Conservation (phyloP, 345 rosid genomes). For the Eucalyptus fibrosa region DNA sequence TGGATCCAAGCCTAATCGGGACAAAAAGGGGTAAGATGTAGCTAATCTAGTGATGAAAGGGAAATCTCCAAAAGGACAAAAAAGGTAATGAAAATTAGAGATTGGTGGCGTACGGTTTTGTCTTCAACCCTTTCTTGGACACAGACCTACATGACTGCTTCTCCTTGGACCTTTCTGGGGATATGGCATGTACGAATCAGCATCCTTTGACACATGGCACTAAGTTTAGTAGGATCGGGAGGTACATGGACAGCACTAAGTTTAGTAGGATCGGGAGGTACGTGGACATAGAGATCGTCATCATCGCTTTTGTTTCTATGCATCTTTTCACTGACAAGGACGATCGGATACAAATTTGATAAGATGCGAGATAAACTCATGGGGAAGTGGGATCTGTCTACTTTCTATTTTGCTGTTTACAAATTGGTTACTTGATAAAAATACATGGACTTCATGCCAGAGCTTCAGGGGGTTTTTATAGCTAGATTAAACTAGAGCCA, state of each 20-base stretch:
- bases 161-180: neutral
- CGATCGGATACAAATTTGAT: neutral
- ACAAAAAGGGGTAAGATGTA: neutral
- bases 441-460: too few species aligned
- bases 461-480: rapidly evolving
- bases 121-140: too few species aligned
- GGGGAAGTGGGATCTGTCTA: neutral
- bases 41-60: neutral
- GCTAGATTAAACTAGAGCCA: rapidly evolving
- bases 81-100: neutral
- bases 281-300: neutral
- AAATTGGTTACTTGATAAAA: too few species aligned
- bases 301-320: neutral
- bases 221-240: neutral
- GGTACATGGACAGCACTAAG: too few species aligned
- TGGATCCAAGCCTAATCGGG: too few species aligned
- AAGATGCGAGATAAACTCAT: neutral
- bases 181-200: neutral
- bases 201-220: neutral
- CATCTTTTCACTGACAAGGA: too few species aligned
- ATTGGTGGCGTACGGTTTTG: neutral
- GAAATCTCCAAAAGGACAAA: neutral
- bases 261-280: too few species aligned
- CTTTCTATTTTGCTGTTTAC: rapidly evolving
- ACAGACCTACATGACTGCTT: too few species aligned